Percentiles rank a stretch among this genome's conserved stretches.
phyloP scores from a whole-genome alignment of 495 filamentous ascomycete species.

The Penicillium odoratum region DNA sequence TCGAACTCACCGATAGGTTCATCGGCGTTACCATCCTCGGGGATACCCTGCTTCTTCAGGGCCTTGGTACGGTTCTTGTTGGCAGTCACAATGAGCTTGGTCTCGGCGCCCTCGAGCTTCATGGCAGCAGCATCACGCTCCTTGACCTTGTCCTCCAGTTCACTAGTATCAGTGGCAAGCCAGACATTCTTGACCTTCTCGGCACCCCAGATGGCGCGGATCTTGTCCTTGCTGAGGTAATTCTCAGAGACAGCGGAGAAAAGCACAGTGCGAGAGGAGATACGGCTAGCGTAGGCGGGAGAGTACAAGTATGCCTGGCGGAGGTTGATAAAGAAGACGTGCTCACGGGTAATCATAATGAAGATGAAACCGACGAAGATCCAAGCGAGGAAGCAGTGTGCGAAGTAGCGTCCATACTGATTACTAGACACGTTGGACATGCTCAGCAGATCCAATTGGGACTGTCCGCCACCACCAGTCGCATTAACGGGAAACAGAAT shows the following conservation, averaged over 20 bases:
- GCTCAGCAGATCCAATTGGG: constrained; percentile 75
- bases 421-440: constrained; percentile 65
- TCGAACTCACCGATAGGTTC: constrained; percentile 51
- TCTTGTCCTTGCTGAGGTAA: constrained; percentile 69
- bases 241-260: constrained; percentile 80
- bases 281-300: constrained; percentile 80
- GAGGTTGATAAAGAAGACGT: constrained; percentile 91
- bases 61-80: constrained; percentile 74
- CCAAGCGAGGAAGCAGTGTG: constrained; percentile 71
- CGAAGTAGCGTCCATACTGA: constrained; percentile 67
- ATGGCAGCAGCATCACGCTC: constrained; percentile 80
- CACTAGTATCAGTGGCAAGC: constrained; percentile 76
- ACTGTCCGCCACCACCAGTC: constrained; percentile 61
- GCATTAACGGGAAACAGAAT: constrained; percentile 84
- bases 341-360: constrained; percentile 85
- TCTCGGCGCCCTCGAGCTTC: constrained; percentile 87
- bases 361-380: constrained; percentile 85
- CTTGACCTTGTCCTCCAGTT: constrained; percentile 81
- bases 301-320: constrained; percentile 93
- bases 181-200: constrained; percentile 79
- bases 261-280: constrained; percentile 92
- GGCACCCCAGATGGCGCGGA: constrained; percentile 75
- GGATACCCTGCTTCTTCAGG: constrained; percentile 64
- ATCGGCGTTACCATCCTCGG: constrained; percentile 45
- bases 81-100: constrained; percentile 79